A percentile compares a stretch with the other conserved stretches of the same genome.
Conservation (phyloP, 169 alveolate species). For the Perkinsus marinus region DNA sequence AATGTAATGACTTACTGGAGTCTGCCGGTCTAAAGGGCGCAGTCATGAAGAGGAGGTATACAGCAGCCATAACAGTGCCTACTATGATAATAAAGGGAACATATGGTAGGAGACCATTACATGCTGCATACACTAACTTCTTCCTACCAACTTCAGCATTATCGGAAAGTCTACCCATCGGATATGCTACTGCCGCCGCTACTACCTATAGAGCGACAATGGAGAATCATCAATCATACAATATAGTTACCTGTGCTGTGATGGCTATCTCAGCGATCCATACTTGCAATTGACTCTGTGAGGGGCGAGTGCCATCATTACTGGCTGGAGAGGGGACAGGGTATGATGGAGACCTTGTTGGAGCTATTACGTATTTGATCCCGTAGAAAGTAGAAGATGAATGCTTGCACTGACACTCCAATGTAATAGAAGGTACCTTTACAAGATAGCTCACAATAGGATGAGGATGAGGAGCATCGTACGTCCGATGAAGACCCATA, state of each 20-base stretch:
- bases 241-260: too few relatives aligned
- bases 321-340: too few relatives aligned
- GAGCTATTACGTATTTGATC: not conserved
- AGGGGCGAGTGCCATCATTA: too few relatives aligned
- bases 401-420: not conserved
- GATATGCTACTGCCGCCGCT: not conserved
- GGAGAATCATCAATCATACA: not conserved
- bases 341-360: too few relatives aligned
- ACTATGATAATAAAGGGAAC: too few relatives aligned
- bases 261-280: too few relatives aligned
- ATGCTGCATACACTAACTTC: constrained; percentile 8
- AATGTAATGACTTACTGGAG: not conserved
- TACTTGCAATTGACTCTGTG: too few relatives aligned
- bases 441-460: too few relatives aligned
- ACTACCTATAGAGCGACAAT: not conserved
- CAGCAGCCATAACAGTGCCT: constrained; percentile 6
- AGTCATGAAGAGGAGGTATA: not conserved
- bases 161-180: constrained; percentile 2
- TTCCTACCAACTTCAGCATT: constrained; percentile 21
- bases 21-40: not conserved
- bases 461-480: too few relatives aligned
- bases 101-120: too few relatives aligned
- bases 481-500: constrained; percentile 3
- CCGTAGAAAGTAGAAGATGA: not conserved
- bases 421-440: not conserved